A percentile compares a stretch with the other conserved stretches of the same genome.
phyloP scores from a whole-genome alignment of 306 rosid genomes.

The Castanea mollissima region DNA sequence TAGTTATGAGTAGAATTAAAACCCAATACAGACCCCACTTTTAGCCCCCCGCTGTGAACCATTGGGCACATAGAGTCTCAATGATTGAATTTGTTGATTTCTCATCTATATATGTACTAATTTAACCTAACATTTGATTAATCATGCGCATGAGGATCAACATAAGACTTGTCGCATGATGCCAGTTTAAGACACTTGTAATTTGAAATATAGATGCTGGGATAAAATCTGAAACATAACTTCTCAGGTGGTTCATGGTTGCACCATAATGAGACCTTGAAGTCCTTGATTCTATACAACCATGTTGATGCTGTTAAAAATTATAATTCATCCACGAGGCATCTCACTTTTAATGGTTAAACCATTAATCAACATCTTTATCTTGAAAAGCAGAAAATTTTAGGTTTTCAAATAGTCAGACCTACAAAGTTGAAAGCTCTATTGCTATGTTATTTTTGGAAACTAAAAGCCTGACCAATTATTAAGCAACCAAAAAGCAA shows the following conservation, averaged over 20 bases:
- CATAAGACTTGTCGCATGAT: not conserved
- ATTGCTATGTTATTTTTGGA: not conserved
- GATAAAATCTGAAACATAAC: not conserved
- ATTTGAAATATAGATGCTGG: not conserved
- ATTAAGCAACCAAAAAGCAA: not conserved
- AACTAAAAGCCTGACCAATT: not conserved
- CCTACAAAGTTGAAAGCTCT: not conserved
- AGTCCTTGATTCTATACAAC: not conserved
- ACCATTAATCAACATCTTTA: not conserved
- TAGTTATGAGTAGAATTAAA: constrained; percentile 10
- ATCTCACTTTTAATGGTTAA: not conserved
- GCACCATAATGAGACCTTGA: constrained; percentile 6
- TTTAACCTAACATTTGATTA: not conserved
- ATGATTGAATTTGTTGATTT: not conserved
- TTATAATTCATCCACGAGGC: not conserved
- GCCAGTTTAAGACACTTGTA: not conserved
- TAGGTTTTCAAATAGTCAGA: not conserved
- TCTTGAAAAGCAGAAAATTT: not conserved
- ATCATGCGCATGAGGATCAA: not conserved
- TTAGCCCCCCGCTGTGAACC: not conserved
- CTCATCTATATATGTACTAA: not conserved
- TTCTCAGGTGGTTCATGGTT: not conserved
- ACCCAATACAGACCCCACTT: not conserved
- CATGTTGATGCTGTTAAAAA: too few relatives aligned
- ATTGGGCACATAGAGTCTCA: constrained; percentile 11